phyloP scores from a whole-genome alignment of 1,139 yeast species.

The Blastobotrys capitulatus region DNA sequence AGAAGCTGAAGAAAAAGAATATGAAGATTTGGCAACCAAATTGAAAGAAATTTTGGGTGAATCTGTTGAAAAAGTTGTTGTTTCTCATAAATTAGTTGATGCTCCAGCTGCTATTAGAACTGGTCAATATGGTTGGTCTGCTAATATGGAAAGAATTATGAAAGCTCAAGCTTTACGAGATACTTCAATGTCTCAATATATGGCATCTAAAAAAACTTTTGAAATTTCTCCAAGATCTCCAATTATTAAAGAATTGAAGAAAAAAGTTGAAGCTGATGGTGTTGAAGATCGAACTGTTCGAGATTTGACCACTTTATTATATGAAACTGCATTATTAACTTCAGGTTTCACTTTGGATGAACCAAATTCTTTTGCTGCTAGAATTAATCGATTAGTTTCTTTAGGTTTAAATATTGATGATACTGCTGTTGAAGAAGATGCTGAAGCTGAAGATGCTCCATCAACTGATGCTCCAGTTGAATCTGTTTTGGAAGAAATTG shows the following conservation, averaged over 20 bases:
- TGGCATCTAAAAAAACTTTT: constrained; percentile 98
- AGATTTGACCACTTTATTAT: constrained; percentile 93
- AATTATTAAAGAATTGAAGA: constrained; percentile 90
- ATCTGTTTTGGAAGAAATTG: constrained; percentile 99
- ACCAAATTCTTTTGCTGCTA: constrained; percentile 94
- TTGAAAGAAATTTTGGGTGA: constrained; percentile 97
- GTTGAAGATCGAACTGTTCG: constrained; percentile 97
- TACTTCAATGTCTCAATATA: constrained; percentile 97
- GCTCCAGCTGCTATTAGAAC: constrained; percentile 99
- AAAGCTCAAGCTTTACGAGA: constrained; percentile 99
- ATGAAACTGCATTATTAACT: constrained; percentile 96
- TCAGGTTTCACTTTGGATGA: constrained; percentile 99
- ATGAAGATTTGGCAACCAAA: constrained; percentile 89
- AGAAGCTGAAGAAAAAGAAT: constrained; percentile 90
- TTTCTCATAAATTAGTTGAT: constrained; percentile 94
- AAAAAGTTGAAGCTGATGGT: constrained; percentile 95
- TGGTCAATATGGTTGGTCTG: constrained; percentile 99
- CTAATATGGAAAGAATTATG: constrained; percentile 99
- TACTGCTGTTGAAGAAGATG: constrained; percentile 74
- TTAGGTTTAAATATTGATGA: constrained; percentile 98
- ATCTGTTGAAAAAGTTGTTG: constrained; percentile 98
- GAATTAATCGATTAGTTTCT: constrained; percentile 97
- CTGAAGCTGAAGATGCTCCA: constrained; percentile 49
- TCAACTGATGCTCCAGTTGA: constrained; percentile 57
- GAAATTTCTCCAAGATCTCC: constrained; percentile 98